Conservation (phyloP, 768 basidiomycete genomes). For the Neoboletus brunneissimus region DNA sequence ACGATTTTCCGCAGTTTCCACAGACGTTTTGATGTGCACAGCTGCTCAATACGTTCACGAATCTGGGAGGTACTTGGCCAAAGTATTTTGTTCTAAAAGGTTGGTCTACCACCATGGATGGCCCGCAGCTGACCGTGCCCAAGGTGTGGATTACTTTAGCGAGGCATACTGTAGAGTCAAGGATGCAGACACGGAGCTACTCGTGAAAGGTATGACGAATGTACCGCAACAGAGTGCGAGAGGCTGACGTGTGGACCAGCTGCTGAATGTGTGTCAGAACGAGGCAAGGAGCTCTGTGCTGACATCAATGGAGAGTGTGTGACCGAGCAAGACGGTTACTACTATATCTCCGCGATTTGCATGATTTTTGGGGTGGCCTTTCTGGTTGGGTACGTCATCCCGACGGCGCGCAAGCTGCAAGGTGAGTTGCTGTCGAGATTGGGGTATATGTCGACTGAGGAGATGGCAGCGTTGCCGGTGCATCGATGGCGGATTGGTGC, state of each 20-base stretch:
- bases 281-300: slow-evolving; percentile 77
- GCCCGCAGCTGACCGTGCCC: slow-evolving; percentile 8
- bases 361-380: slow-evolving; percentile 71
- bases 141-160: slow-evolving; percentile 86
- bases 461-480: slow-evolving; percentile 56
- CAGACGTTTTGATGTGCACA: slow-evolving; percentile 31
- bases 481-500: slow-evolving; percentile 67
- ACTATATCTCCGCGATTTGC: slow-evolving; percentile 78
- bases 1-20: neutral
- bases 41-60: slow-evolving; percentile 93
- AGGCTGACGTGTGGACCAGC: slow-evolving; percentile 41
- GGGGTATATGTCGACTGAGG: slow-evolving; percentile 1
- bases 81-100: slow-evolving; percentile 95
- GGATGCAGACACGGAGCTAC: slow-evolving; percentile 49
- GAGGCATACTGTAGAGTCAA: slow-evolving; percentile 79
- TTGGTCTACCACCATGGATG: slow-evolving; percentile 15
- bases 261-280: slow-evolving; percentile 88
- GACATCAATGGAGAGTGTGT: slow-evolving; percentile 77
- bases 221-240: neutral
- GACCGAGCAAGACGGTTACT: slow-evolving; percentile 90
- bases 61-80: slow-evolving; percentile 98
- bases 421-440: slow-evolving; percentile 45
- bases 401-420: slow-evolving; percentile 83
- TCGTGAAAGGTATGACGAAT: slow-evolving; percentile 48
- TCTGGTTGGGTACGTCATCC: slow-evolving; percentile 74